Evolutionary conservation across 495 filamentous ascomycete genomes (phyloP).

Genomic region (Podospora pseudopauciseta): DNA sequence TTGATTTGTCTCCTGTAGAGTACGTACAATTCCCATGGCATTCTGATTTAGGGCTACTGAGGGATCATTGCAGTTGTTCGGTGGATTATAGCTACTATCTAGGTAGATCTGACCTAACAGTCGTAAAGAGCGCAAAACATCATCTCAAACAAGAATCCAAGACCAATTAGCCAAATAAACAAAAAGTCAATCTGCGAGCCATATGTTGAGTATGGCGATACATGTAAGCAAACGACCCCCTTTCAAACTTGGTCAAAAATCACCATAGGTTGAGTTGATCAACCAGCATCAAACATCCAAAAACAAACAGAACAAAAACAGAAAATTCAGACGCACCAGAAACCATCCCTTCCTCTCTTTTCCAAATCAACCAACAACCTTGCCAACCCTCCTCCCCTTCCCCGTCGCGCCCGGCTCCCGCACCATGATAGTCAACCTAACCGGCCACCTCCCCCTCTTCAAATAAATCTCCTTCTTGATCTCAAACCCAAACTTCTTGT

Average conservation of each 20-base stretch:
- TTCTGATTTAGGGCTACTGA: background rate
- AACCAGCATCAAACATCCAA: background rate
- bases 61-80: background rate
- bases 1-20: background rate
- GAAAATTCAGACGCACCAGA: background rate
- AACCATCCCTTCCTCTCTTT: background rate
- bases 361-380: background rate
- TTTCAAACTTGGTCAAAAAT: background rate
- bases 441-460: slow-evolving; percentile 51
- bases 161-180: background rate
- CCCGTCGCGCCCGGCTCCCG: slow-evolving; percentile 48
- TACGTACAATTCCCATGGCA: background rate
- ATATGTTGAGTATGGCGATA: background rate
- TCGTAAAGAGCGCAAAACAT: background rate
- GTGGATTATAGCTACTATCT: background rate
- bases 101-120: background rate
- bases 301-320: background rate
- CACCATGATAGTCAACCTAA: slow-evolving; percentile 73
- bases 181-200: background rate
- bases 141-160: background rate
- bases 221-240: background rate
- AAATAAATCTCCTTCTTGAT: slow-evolving; percentile 56
- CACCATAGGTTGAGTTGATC: background rate
- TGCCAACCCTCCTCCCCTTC: background rate
- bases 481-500: slow-evolving; percentile 67